Evolutionary conservation across 2,329 filamentous ascomycete genomes (phyloP), one percentile per base, ranked within the genome.

Genomic region (Exophiala mesophila): DNA sequence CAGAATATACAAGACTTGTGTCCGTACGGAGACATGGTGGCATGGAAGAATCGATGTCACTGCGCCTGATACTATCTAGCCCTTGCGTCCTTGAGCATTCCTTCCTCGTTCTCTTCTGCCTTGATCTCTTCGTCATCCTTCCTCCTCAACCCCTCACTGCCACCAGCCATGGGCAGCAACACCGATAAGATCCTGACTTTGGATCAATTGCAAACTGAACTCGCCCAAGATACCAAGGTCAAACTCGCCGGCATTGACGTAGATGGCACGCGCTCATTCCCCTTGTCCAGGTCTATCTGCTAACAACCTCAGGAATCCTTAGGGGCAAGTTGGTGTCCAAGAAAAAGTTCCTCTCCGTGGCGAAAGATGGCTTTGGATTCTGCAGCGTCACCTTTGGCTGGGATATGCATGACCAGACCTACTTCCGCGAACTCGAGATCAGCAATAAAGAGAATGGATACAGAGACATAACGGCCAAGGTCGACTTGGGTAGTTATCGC

Each of bases 371-470:
- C 38, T 95, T 95, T 57, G 89, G 88, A 40, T 95, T 95, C 72
- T 95, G 89, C 71, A 92, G 85, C 15, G 88, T 95, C 54, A 80
- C 95, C 53, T 95, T 94, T 58, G 88, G 89, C 62, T 95, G 89
- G 89, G 88, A 96, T 66, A 94, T 95, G 87, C 88, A 96, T 65
- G 89, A 96, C 60, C 75, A 80, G 69, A 94, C 87, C 8, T 96
- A 95, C 64, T 82, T 86, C 62, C 80, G 76, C 56, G 88, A 95
- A 67, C 77, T 95, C 51, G 77, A 78, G 58, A 83, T 95, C 63
- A 92, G 86, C 67, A 95, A 94, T 68, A 85, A 85, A 55, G 82
- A 87, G 58, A 95, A 94, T 62, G 88, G 88, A 31, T 95, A 94
- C 65, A 78, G 83, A 52, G 89, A 95, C 63, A 68, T 95, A 31